Percentiles rank a stretch among this genome's conserved stretches.
Evolutionary conservation across 2,329 filamentous ascomycete species (phyloP).

Genomic region (Calonectria ilicicola): DNA sequence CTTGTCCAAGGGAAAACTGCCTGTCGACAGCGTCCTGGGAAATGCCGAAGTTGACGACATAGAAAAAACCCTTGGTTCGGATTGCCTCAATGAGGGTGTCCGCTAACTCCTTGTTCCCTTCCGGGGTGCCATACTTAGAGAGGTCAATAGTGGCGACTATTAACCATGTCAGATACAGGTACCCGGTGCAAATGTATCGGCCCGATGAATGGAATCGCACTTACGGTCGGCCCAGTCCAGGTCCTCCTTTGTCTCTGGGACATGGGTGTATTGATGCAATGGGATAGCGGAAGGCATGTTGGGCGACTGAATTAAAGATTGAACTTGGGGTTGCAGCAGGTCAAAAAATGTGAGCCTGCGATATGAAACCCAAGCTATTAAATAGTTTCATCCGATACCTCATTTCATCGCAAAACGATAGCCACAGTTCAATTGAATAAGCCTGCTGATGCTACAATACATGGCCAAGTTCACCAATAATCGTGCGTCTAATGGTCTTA

Average conservation of each 20-base stretch:
- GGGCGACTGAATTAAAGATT: not conserved
- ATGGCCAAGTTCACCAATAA: conserved; percentile 6
- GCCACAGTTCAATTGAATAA: not conserved
- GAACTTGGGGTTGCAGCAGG: not conserved
- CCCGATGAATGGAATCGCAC: not conserved
- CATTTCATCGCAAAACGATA: not conserved
- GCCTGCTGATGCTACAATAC: not conserved
- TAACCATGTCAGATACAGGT: not conserved
- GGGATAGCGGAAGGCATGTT: conserved; percentile 48
- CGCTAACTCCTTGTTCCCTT: conserved; percentile 46
- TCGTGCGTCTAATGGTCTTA: not conserved
- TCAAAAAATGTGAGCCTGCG: not conserved
- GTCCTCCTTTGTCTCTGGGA: conserved; percentile 51
- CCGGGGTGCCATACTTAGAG: conserved; percentile 46
- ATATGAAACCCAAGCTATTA: not conserved
- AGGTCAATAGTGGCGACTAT: conserved; percentile 50
- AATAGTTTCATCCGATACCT: not conserved
- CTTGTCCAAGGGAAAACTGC: conserved; percentile 70
- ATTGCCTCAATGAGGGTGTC: conserved; percentile 47
- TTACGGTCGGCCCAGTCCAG: conserved; percentile 53
- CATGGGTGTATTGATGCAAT: conserved; percentile 49
- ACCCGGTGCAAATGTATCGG: not conserved
- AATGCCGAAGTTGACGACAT: conserved; percentile 70
- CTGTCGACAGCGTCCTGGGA: conserved; percentile 67
- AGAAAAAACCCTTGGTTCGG: conserved; percentile 48